Conservation (phyloP, 352 stramenopile species). For the Thalassiosira gravida region DNA sequence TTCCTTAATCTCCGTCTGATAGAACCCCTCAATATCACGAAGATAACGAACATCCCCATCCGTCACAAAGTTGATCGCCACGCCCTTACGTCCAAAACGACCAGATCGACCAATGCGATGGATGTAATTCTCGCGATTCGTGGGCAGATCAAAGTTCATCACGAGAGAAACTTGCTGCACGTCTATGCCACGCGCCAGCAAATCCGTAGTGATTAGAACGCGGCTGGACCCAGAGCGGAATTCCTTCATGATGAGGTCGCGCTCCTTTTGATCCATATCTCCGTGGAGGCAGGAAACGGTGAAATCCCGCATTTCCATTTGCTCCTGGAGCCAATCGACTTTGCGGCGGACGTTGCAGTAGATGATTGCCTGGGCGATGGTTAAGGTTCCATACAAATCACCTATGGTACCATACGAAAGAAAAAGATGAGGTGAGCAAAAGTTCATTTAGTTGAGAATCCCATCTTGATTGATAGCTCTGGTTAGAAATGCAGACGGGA, state of each 20-base stretch:
- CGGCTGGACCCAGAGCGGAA: constrained; percentile 98
- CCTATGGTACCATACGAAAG: no score
- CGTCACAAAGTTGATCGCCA: constrained; percentile 99
- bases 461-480: no score
- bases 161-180: constrained; percentile 94
- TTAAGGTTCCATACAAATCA: constrained; percentile 99
- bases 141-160: constrained; percentile 99
- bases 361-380: constrained; percentile 99
- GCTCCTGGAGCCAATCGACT: constrained; percentile 99
- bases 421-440: no score
- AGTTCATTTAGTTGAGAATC: no score
- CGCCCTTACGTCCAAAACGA: constrained; percentile 99
- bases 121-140: constrained; percentile 99
- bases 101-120: constrained; percentile 99
- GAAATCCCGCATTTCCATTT: constrained; percentile 99
- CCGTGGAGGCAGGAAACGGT: constrained; percentile 99
- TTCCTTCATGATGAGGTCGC: constrained; percentile 99
- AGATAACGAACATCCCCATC: constrained; percentile 97
- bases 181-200: constrained; percentile 98
- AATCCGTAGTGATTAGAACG: constrained; percentile 99
- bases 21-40: constrained; percentile 99
- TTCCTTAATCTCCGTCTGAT: constrained; percentile 99
- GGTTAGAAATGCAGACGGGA: no score
- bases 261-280: constrained; percentile 99
- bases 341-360: constrained; percentile 99